phyloP scores from a whole-genome alignment of 2,329 filamentous ascomycete species.

The Microdochium nivale region DNA sequence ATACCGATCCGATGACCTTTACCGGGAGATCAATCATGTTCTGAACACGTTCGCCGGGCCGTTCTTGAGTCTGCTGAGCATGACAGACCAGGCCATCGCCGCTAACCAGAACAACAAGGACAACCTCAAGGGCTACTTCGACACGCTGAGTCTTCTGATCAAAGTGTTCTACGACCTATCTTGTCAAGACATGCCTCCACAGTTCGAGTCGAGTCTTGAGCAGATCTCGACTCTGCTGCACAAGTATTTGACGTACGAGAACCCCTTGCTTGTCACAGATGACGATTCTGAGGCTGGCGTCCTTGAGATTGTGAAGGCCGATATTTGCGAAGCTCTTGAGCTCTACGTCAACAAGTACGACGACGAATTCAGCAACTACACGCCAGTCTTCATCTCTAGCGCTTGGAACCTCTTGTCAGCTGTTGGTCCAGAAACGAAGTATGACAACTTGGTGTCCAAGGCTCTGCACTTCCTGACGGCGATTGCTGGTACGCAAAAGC shows the following conservation, averaged over 20 bases:
- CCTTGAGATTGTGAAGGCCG: constrained; percentile 80
- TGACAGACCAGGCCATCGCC: constrained; percentile 65
- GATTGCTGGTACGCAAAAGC: constrained; percentile 67
- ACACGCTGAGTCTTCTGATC: constrained; percentile 77
- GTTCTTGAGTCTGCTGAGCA: constrained; percentile 72
- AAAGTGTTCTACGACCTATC: constrained; percentile 95
- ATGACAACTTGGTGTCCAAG: constrained; percentile 89
- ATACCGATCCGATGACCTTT: constrained; percentile 87
- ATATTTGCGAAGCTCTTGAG: constrained; percentile 84
- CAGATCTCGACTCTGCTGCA: constrained; percentile 73
- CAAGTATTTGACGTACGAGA: constrained; percentile 89
- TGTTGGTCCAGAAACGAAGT: constrained; percentile 81
- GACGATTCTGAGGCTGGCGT: constrained; percentile 85
- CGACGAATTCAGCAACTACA: constrained; percentile 77
- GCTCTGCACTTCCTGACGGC: constrained; percentile 91
- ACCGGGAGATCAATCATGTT: constrained; percentile 94
- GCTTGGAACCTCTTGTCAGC: constrained; percentile 88
- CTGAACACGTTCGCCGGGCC: constrained; percentile 74
- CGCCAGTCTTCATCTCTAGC: constrained; percentile 77
- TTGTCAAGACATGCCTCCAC: constrained; percentile 90
- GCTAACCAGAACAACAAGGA: constrained; percentile 68
- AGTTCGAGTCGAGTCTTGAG: constrained; percentile 82
- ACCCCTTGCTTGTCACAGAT: constrained; percentile 70
- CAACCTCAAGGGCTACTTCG: constrained; percentile 68
- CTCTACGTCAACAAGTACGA: constrained; percentile 93